Evolutionary conservation across 2,329 filamentous ascomycete genomes (phyloP), one percentile per base, ranked within the genome.

Genomic region (Colletotrichum neosansevieriae): DNA sequence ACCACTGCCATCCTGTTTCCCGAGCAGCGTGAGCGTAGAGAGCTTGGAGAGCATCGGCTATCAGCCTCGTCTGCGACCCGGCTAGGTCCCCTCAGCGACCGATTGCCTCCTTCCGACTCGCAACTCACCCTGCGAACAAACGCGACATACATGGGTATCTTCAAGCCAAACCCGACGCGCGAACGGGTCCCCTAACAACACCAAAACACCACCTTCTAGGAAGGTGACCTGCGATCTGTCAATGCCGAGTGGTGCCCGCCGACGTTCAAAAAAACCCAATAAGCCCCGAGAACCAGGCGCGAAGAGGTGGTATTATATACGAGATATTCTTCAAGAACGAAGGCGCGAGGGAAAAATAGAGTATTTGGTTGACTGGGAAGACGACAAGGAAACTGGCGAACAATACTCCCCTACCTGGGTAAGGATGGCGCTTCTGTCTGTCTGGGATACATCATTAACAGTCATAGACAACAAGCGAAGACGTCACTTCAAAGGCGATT

Each of bases 311-410:
- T 81, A 63, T 34, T 69, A 54, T 12, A 78, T 82, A 66, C 74
- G 69, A n/a, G 70, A 70, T 11, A 80, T 82, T 32, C 58, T 82
- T 53, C 74, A 77, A 53, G 79, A 82, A 72, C 75, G 74, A 65
- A 40, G 58, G 11, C 58, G 70, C 42, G 72, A 72, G 6, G 74
- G 73, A 32, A 67, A 67, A 40, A 70, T 74, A 13, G 71, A 79
- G 63, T 82, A 80, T 50, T 69, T 81, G 17, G 76, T 83, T 13
- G 76, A 80, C 63, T 83, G 80, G 80, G 78, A 78, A 59, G 74
- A 77, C 67, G 72, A 79, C 59, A 24, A 58, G 21, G 59, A 66
- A 4, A 79, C 78, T 3, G 78, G 79, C 36, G 69, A 80, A 63
- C 29, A 62, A 13, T 80, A 78, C 66, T 32, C 67, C 32, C 75